phyloP scores from a whole-genome alignment of 768 basidiomycete genomes.

The Suillus variegatus region DNA sequence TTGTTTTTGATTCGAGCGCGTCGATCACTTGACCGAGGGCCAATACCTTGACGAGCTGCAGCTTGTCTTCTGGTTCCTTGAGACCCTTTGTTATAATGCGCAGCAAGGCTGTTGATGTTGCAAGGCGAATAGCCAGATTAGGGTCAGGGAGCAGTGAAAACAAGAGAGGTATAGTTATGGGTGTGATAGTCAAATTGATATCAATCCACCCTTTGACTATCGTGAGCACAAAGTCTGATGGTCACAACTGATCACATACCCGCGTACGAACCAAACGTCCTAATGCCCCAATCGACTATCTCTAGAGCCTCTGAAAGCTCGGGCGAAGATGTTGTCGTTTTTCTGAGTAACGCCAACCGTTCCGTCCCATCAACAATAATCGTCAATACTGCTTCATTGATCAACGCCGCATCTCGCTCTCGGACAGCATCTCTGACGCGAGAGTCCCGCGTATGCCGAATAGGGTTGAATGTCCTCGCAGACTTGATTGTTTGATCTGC shows the following conservation, averaged over 20 bases:
- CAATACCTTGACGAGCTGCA: conserved; percentile 87
- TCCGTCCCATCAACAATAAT: conserved; percentile 74
- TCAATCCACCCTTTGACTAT: conserved; percentile 89
- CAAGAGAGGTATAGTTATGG: conserved; percentile 80
- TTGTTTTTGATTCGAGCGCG: conserved; percentile 76
- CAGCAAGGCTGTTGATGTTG: conserved; percentile 76
- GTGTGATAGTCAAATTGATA: conserved; percentile 93
- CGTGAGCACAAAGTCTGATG: conserved; percentile 1
- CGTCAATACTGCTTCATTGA: conserved; percentile 86
- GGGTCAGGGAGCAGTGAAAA: conserved; percentile 81
- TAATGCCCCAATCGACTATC: conserved; percentile 88
- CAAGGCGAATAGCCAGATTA: conserved; percentile 77
- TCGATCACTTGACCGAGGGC: conserved; percentile 82
- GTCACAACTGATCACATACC: conserved; percentile 55
- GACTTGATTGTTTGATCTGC: conserved; percentile 93
- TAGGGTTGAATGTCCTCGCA: conserved; percentile 70
- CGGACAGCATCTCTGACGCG: conserved; percentile 88
- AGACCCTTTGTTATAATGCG: conserved; percentile 92
- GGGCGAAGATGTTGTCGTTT: conserved; percentile 48
- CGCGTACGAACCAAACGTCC: conserved; percentile 91
- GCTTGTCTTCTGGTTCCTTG: conserved; percentile 86
- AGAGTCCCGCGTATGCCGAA: conserved; percentile 78
- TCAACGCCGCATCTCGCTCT: conserved; percentile 80
- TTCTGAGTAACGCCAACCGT: conserved; percentile 53
- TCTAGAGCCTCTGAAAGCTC: conserved; percentile 66